Conservation (phyloP, 2,329 filamentous ascomycete species). For the Sporothrix pseudoabietina region DNA sequence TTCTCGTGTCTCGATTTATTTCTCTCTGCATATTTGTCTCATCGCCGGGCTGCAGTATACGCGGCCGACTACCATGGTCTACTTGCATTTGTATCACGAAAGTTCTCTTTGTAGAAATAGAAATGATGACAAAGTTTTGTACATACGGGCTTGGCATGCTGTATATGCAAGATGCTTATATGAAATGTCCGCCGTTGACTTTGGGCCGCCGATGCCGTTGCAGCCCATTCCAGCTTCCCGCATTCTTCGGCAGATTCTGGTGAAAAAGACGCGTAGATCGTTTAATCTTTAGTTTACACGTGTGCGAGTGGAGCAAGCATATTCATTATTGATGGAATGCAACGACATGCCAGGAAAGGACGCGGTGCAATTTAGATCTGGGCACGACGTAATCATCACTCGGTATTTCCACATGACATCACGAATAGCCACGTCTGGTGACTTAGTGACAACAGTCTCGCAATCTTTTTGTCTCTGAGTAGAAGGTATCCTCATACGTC, state of each 20-base stretch:
- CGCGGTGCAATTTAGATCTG: neutral
- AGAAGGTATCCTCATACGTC: too few relatives aligned
- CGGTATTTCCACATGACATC: neutral
- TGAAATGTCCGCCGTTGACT: neutral
- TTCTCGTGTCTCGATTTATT: neutral
- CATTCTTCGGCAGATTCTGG: slow-evolving; percentile 17
- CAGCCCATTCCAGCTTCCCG: slow-evolving; percentile 5
- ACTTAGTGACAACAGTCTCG: too few relatives aligned
- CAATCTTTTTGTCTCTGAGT: too few relatives aligned
- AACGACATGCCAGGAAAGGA: neutral
- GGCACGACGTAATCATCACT: neutral
- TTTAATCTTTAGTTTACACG: slow-evolving; percentile 2
- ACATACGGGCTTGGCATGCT: neutral
- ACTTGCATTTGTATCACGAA: neutral
- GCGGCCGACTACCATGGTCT: neutral
- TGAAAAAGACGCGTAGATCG: neutral
- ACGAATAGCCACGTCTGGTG: neutral
- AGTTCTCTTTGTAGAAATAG: too few relatives aligned
- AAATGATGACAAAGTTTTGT: too few relatives aligned
- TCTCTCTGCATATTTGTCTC: neutral
- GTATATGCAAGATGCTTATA: neutral
- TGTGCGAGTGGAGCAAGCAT: neutral
- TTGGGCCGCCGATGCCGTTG: neutral
- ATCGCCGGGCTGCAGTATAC: neutral
- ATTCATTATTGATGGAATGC: neutral